Evolutionary conservation across 306 rosid genomes (phyloP).

Genomic region (Prunus mume): DNA sequence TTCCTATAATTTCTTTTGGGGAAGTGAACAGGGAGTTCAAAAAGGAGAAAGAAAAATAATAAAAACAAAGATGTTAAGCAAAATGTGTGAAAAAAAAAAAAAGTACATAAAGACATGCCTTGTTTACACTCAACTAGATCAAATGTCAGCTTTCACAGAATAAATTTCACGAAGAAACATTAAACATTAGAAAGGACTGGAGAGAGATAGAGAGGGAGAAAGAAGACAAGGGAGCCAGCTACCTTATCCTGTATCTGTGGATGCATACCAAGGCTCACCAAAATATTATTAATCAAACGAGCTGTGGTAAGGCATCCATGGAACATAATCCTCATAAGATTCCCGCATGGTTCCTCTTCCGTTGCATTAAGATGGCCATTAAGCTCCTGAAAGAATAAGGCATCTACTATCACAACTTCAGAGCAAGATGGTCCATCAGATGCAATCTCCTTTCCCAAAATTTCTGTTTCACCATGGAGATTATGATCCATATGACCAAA

Average conservation of each 20-base stretch:
- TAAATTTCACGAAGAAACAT: not conserved
- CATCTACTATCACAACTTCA: constrained; percentile 31
- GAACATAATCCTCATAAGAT: constrained; percentile 72
- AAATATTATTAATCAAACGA: constrained; percentile 49
- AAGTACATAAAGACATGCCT: not conserved
- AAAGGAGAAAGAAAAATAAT: not conserved
- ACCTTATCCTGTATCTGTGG: constrained; percentile 74
- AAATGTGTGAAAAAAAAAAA: not conserved
- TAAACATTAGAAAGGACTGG: not conserved
- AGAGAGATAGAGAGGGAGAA: not conserved
- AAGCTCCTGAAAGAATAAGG: constrained; percentile 35
- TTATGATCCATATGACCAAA: constrained; percentile 31
- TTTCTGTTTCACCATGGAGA: constrained; percentile 24
- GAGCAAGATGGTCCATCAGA: constrained; percentile 34
- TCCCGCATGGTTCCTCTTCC: constrained; percentile 57
- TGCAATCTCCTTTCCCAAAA: constrained; percentile 31
- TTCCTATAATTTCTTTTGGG: not conserved
- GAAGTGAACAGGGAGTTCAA: not conserved
- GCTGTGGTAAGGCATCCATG: constrained; percentile 76
- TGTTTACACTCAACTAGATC: not conserved
- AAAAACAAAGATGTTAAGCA: not conserved
- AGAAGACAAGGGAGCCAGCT: constrained; percentile 1
- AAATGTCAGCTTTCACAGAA: not conserved
- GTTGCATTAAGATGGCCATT: constrained; percentile 27
- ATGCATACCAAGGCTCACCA: constrained; percentile 59